Evolutionary conservation across 176 grass and related monocot species (phyloP).

Genomic region (Carex cristatella): DNA sequence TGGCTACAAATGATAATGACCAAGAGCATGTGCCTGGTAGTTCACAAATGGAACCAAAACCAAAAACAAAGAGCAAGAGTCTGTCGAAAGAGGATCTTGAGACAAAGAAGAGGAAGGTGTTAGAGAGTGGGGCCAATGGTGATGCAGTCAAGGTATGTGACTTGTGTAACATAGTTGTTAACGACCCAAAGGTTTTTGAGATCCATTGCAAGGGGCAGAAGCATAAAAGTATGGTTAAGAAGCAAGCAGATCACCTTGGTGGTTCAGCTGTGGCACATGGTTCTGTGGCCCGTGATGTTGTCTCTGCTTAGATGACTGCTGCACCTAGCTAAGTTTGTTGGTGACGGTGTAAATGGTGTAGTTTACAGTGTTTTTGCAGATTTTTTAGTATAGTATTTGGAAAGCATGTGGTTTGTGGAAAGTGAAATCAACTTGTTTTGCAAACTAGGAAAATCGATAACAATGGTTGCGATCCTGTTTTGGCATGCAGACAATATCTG

Average conservation of each 20-base stretch:
- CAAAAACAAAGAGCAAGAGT: not conserved
- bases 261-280: not conserved
- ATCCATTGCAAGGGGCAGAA: slow-evolving; percentile 23
- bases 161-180: slow-evolving; percentile 35
- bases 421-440: not conserved
- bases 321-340: slow-evolving; percentile 3
- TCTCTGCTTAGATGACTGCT: not conserved
- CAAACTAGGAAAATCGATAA: not conserved
- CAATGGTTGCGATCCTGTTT: not conserved
- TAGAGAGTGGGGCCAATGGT: slow-evolving; percentile 16
- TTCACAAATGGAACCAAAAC: not conserved
- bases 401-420: not conserved
- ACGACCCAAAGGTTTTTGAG: slow-evolving; percentile 21
- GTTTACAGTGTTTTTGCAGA: not conserved
- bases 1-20: slow-evolving; percentile 1
- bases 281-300: not conserved
- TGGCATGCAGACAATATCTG: not conserved
- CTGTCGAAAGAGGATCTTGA: slow-evolving; percentile 26
- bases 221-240: slow-evolving; percentile 27
- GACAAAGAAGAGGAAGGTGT: slow-evolving; percentile 26
- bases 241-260: slow-evolving; percentile 17
- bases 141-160: slow-evolving; percentile 18
- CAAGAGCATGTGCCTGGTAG: not conserved
- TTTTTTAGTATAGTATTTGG: not conserved
- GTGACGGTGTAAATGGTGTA: not conserved